Base-by-base conservation (phyloP, 2,329 filamentous ascomycete species). In the Xylariales sp. region DNA sequence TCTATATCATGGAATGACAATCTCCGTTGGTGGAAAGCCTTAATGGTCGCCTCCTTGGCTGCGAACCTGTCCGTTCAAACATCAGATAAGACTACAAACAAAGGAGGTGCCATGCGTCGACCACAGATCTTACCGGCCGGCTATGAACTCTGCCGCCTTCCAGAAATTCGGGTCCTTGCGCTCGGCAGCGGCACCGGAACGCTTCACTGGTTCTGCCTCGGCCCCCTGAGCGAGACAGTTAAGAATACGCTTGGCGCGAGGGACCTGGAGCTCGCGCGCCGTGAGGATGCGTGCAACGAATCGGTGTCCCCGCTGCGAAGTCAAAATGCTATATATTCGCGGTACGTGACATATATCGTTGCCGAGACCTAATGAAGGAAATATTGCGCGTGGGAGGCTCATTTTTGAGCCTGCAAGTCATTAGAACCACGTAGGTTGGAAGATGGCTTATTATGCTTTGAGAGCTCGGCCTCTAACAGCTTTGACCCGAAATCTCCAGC, bases 321-420 rank as follows among this genome's bases (percentile, higher is more conserved):
- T 59, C 37, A 91, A 59, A 36, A 89, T 67, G 15, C 60, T 57
- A 43, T 68, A 63, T 42, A 95, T 78, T 39, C 88, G 80, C 1
- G 71, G 61, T 40, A 88, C 74, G 40, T 73, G 72, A 59, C 86
- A 88, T 40, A 95, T 83, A 56, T 95, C 89, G 33, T 78, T 91
- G 41, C 89, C 89, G 37, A 95, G 66, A 33, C 73, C 72, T 12
- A 91, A 55, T 1, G 79, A 68, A 79, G 68, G 1, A 13, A 81
- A 50, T 90, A 88, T 1, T 8, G 23, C 23, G 23, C 23, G 23
- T 25, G 23, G n/a, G n/a, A n/a, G n/a, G n/a, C n/a, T n/a, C n/a
- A n/a, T n/a, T n/a, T n/a, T n/a, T n/a, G n/a, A n/a, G n/a, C n/a
- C n/a, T n/a, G n/a, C n/a, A n/a, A n/a, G n/a, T n/a, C n/a, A n/a